phyloP scores from a whole-genome alignment of 2,329 filamentous ascomycete genomes.

The Cyphellophora attinorum region DNA sequence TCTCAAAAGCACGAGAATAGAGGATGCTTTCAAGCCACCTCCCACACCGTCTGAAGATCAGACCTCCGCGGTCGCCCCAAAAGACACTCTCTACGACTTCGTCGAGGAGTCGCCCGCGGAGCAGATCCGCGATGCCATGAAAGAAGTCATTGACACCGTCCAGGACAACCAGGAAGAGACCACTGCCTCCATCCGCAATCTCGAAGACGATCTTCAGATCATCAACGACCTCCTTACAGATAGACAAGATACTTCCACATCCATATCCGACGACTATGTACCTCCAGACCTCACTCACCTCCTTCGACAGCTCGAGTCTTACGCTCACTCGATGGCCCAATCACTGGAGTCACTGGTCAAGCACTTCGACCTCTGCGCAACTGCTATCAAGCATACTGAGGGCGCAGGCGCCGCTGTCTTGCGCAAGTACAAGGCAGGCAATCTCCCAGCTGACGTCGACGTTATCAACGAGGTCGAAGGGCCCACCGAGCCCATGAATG shows the following conservation, averaged over 20 bases:
- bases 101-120: slow-evolving; percentile 55
- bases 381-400: slow-evolving; percentile 82
- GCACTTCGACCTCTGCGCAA: slow-evolving; percentile 90
- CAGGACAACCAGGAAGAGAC: slow-evolving; percentile 51
- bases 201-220: slow-evolving; percentile 62
- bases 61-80: slow-evolving; percentile 16
- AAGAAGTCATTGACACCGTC: slow-evolving; percentile 51
- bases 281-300: slow-evolving; percentile 40
- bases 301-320: slow-evolving; percentile 56
- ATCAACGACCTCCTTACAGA: slow-evolving; percentile 48
- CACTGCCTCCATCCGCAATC: slow-evolving; percentile 47
- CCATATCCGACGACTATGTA: slow-evolving; percentile 23
- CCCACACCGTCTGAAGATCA: neutral
- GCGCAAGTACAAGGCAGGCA: slow-evolving; percentile 42
- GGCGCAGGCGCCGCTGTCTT: slow-evolving; percentile 62
- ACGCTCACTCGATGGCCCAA: slow-evolving; percentile 74
- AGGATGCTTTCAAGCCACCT: slow-evolving; percentile 43
- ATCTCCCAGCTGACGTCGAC: slow-evolving; percentile 45
- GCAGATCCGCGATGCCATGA: slow-evolving; percentile 46
- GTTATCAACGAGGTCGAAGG: slow-evolving; percentile 24
- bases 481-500: slow-evolving; percentile 60
- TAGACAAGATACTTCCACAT: slow-evolving; percentile 10
- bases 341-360: slow-evolving; percentile 69
- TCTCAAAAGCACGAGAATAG: slow-evolving; percentile 49
- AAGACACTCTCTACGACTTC: slow-evolving; percentile 55